Percentiles rank a stretch among this genome's conserved stretches.
Evolutionary conservation across 2,329 filamentous ascomycete species (phyloP).

Genomic region (Penicillium paneum): DNA sequence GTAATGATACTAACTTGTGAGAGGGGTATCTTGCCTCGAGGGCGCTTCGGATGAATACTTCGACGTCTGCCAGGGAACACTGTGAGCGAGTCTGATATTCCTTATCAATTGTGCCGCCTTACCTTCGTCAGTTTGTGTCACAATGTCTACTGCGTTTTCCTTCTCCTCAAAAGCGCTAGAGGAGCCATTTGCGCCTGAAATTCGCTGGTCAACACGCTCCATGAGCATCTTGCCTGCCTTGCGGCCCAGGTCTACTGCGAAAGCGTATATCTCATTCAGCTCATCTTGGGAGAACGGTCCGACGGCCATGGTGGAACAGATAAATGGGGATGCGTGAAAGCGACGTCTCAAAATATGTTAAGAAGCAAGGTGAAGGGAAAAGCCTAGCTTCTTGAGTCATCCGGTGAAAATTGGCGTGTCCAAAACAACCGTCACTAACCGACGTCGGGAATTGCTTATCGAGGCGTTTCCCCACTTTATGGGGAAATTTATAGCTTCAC

Average conservation of each 20-base stretch:
- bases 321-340: not conserved
- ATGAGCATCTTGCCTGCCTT: conserved; percentile 67
- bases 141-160: conserved; percentile 71
- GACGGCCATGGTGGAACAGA: conserved; percentile 17
- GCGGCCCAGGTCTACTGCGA: conserved; percentile 67
- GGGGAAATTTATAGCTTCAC: not conserved
- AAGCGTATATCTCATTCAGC: conserved; percentile 64
- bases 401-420: conserved; percentile 1
- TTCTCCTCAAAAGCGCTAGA: conserved; percentile 57
- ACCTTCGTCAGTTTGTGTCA: conserved; percentile 74
- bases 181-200: conserved; percentile 38
- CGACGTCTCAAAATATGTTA: not conserved
- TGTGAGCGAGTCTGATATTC: not conserved
- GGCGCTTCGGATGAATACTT: conserved; percentile 63
- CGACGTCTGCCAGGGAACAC: conserved; percentile 57
- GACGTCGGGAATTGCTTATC: not conserved
- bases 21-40: conserved; percentile 61
- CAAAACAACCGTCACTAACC: conserved; percentile 1
- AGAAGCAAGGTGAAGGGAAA: not conserved
- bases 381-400: not conserved
- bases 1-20: conserved; percentile 56
- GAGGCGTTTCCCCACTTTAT: not conserved
- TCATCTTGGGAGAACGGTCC: conserved; percentile 40
- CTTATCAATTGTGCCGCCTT: conserved; percentile 8
- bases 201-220: conserved; percentile 59